These are phyloP conservation scores for Apophysomyces elegans DNA, from an alignment of 371 early-diverging fungal genomes.

Conservation along the genomic window DNA sequence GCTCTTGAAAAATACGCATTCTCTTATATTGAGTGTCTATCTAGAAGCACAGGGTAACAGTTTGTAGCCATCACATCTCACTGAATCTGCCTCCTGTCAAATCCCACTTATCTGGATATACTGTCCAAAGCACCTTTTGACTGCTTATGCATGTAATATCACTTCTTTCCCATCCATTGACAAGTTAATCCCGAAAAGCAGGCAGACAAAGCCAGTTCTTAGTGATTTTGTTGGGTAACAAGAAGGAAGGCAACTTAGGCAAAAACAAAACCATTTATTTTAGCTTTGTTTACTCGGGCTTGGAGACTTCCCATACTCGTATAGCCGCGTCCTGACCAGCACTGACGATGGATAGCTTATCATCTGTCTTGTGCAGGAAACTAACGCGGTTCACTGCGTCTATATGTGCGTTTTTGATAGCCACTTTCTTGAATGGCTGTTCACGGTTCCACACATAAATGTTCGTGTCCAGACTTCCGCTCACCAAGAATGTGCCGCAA, in stretches of 20 bases:
- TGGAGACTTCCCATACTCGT: slow-evolving; percentile 72
- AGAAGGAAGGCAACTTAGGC: background rate
- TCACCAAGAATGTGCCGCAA: slow-evolving; percentile 77
- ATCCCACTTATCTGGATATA: too few species aligned
- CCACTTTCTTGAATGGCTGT: slow-evolving; percentile 74
- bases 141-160: too few species aligned
- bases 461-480: slow-evolving; percentile 88
- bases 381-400: slow-evolving; percentile 77
- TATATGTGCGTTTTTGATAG: slow-evolving; percentile 84
- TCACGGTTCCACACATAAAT: slow-evolving; percentile 90
- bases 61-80: too few species aligned
- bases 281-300: slow-evolving; percentile 30
- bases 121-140: too few species aligned
- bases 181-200: too few species aligned
- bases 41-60: too few species aligned
- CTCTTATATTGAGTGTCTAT: too few species aligned
- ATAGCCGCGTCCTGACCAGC: slow-evolving; percentile 86
- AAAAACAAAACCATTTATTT: background rate
- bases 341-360: slow-evolving; percentile 59
- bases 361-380: slow-evolving; percentile 60
- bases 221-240: too few species aligned
- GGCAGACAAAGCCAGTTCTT: too few species aligned
- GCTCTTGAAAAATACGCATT: too few species aligned
- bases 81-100: too few species aligned
- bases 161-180: too few species aligned